These are phyloP conservation scores for Solanum pinnatisectum DNA, from an alignment of 257 asterid genomes.

Conservation along the genomic window DNA sequence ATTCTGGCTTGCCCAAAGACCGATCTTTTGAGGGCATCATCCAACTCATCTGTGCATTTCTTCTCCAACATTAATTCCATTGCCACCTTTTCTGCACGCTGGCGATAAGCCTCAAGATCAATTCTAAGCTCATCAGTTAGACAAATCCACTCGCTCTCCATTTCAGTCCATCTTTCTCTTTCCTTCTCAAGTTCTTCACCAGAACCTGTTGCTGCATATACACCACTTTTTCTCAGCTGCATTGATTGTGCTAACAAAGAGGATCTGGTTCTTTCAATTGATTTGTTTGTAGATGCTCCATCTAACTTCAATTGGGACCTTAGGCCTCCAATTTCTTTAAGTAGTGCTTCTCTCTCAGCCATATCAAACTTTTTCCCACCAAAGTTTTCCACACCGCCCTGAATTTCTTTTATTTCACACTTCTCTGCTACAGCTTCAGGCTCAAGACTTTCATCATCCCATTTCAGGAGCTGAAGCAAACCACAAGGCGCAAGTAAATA, in stretches of 20 bases:
- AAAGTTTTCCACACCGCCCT: conserved; percentile 8
- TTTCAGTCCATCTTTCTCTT: conserved; percentile 81
- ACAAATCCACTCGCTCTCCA: conserved; percentile 98
- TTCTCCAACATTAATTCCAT: conserved; percentile 73
- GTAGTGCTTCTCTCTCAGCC: conserved; percentile 61
- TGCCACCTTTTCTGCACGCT: conserved; percentile 60
- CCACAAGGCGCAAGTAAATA: not conserved
- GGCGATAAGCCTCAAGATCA: conserved; percentile 68
- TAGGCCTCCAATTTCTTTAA: conserved; percentile 57
- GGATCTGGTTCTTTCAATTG: conserved; percentile 58
- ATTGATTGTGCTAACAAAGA: conserved; percentile 78
- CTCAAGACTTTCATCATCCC: conserved; percentile 37
- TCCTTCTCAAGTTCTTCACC: conserved; percentile 76
- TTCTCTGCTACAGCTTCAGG: conserved; percentile 43
- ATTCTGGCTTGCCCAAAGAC: conserved; percentile 76
- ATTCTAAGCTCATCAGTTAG: conserved; percentile 86
- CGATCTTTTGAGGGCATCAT: conserved; percentile 72
- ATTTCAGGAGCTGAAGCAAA: conserved; percentile 45
- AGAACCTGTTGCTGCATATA: conserved; percentile 18
- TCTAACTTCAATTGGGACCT: conserved; percentile 42
- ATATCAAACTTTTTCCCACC: conserved; percentile 15
- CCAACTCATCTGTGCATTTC: conserved; percentile 71
- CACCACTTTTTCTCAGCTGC: conserved; percentile 64
- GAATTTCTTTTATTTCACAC: conserved; percentile 49
- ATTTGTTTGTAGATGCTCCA: conserved; percentile 43